A percentile compares a stretch with the other conserved stretches of the same genome.
Conservation (phyloP, 2,329 filamentous ascomycete species). For the Alternaria atra region DNA sequence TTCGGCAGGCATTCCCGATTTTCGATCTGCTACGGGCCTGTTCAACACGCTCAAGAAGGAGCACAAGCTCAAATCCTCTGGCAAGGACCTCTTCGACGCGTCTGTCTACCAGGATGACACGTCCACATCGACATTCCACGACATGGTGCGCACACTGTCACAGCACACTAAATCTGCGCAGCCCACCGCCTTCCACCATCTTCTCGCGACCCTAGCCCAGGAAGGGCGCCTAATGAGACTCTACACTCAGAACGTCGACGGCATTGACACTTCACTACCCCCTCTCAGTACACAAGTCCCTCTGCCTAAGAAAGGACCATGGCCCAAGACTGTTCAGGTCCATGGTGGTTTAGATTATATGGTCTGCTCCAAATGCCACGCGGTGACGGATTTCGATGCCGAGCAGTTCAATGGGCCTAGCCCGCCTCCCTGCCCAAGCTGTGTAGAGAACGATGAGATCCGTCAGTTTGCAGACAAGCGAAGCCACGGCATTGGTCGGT, state of each 20-base stretch:
- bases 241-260: constrained; percentile 97
- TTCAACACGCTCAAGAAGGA: constrained; percentile 86
- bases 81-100: constrained; percentile 95
- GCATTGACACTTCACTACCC: constrained; percentile 84
- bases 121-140: constrained; percentile 90
- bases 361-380: constrained; percentile 92
- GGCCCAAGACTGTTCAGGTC: constrained; percentile 92
- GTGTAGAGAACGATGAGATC: constrained; percentile 76
- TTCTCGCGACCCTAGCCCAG: constrained; percentile 87
- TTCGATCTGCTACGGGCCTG: constrained; percentile 88
- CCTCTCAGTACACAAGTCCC: constrained; percentile 84
- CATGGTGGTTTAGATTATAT: constrained; percentile 95
- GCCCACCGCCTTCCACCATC: constrained; percentile 90
- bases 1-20: constrained; percentile 95
- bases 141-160: constrained; percentile 92
- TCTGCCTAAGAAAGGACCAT: constrained; percentile 83
- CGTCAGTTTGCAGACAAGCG: constrained; percentile 84
- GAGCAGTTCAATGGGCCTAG: constrained; percentile 84
- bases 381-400: constrained; percentile 78
- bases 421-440: constrained; percentile 80
- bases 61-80: constrained; percentile 90
- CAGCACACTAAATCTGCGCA: constrained; percentile 77
- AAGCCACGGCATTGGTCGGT: constrained; percentile 88
- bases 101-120: constrained; percentile 94
- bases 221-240: constrained; percentile 88